Evolutionary conservation across 768 basidiomycete genomes (phyloP), one percentile per base, ranked within the genome.

Genomic region (Rhizopogon sp.): DNA sequence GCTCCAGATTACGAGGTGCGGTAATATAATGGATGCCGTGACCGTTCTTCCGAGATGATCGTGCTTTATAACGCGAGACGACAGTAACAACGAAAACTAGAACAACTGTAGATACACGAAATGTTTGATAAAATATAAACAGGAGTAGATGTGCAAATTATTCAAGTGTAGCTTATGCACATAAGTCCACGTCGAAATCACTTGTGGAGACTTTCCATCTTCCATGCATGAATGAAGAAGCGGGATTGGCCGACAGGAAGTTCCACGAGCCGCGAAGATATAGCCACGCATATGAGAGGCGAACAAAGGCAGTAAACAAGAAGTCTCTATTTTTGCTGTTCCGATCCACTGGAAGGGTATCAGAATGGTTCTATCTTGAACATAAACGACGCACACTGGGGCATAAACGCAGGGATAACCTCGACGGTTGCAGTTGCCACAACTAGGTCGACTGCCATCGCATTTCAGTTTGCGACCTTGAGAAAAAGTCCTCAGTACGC

Each of bases 401-500:
- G 74, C 63, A 64, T 88, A 89, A 43, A 64, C 61, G 61, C 87
- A 89, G 2, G 80, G 77, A 58, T 75, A 76, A 22, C 76, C 75
- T 37, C 87, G 78, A 55, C 76, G 76, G 62, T 79, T 74, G 67
- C 87, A 89, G 63, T 88, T 87, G 35, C 72, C 74, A 66, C 87
- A 89, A 37, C 79, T 78, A 2, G 85, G 84, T 29, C 78, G 77
- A 50, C 65, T 60, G 13, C 87, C 87, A 60, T 88, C 85, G 64
- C 87, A 89, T 69, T 88, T 88, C 53, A 89, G 66, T 67, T 88
- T 88, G 56, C 86, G 76, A 5, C 82, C 86, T 88, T 60, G 42
- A 55, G 8, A 40, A 28, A 28, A 46, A n/a, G 35, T 50, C 14
- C 25, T 41, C 39, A 46, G 42, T 9, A 59, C 5, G 35, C 20